Base-by-base conservation (phyloP, 2,329 filamentous ascomycete genomes). In the Xylariaceae sp. region DNA sequence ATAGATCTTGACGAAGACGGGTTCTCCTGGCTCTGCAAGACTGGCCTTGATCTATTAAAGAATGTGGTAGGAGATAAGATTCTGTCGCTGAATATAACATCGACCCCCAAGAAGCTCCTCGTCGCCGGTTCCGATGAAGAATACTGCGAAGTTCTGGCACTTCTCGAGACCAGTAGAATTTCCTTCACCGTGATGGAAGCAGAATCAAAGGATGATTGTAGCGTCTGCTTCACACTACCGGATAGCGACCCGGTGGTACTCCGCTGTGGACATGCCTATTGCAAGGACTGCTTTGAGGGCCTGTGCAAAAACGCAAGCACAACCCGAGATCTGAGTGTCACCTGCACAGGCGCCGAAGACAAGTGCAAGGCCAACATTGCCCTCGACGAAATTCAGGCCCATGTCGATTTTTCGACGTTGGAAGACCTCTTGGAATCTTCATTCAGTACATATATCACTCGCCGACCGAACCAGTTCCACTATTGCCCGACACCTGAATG, bases 401-500 rank as follows among this genome's bases (percentile, higher is more conserved):
- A 56, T 33, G 24, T 49, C 33, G 45, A 46, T 49, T 16, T 45
- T 14, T 39, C 41, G n/a, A 34, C 39, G 12, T 58, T 61, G 31
- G 54, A 61, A 48, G 36, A 58, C 24, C 54, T 61, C 50, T 23
- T 61, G 8, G 45, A 58, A 43, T 50, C 39, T 11, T 53, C 58
- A 2, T 61, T 61, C 33, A 54, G n/a, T 34, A 40, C 33, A 16
- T 54, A 61, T 34, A 43, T 61, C 37, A 33, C 54, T 23, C 58
- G 58, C 33, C 49, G 55, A 26, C 49, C 51, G 8, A 28, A 55
- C 34, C 45, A 58, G 34, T 54, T 61, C 40, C 58, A 50, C 6
- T 55, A 61, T 40, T 61, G 58, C 16, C 58, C 58, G 6, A 61
- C 58, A 9, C 58, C 58, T 16, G 54, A 61, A 34, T 61, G 58